Percentiles rank a stretch among this genome's conserved stretches.
Evolutionary conservation across 2,329 filamentous ascomycete genomes (phyloP).

Genomic region (Dactylonectria macrodidyma): DNA sequence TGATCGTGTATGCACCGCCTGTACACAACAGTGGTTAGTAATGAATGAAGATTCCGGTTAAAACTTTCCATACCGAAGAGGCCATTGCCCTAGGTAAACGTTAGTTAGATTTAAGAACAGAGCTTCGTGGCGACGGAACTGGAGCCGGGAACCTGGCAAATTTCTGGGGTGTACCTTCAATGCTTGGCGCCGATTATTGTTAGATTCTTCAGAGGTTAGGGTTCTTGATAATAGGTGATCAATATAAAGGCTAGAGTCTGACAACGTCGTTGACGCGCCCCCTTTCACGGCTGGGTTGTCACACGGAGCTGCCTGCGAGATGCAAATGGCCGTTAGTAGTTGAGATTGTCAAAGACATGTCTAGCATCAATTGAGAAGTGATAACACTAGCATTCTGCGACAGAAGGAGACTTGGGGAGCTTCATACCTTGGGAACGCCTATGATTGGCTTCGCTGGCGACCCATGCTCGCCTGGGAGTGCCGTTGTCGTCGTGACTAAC

Average conservation of each 20-base stretch:
- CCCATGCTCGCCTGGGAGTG: background rate
- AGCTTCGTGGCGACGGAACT: background rate
- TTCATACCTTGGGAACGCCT: conserved; percentile 6
- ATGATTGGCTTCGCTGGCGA: conserved; percentile 7
- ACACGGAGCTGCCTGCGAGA: background rate
- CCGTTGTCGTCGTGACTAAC: conserved; percentile 20
- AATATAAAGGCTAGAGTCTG: conserved; percentile 29
- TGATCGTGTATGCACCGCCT: conserved; percentile 41
- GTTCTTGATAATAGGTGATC: conserved; percentile 33
- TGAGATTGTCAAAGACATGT: background rate
- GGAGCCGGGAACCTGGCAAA: background rate
- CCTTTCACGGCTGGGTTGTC: background rate
- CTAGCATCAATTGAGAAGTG: too few relatives aligned
- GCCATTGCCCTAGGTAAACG: conserved; percentile 36
- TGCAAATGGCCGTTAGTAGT: background rate
- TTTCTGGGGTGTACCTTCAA: conserved; percentile 30
- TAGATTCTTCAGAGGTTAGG: background rate
- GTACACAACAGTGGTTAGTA: conserved; percentile 12
- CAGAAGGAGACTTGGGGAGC: background rate
- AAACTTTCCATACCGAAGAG: conserved; percentile 32
- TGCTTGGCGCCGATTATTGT: conserved; percentile 27
- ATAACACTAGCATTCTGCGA: background rate
- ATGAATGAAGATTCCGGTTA: background rate
- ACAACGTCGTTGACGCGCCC: background rate
- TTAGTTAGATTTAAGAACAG: background rate